Conservation (phyloP, 495 filamentous ascomycete species). For the Apiosordaria backusii region DNA sequence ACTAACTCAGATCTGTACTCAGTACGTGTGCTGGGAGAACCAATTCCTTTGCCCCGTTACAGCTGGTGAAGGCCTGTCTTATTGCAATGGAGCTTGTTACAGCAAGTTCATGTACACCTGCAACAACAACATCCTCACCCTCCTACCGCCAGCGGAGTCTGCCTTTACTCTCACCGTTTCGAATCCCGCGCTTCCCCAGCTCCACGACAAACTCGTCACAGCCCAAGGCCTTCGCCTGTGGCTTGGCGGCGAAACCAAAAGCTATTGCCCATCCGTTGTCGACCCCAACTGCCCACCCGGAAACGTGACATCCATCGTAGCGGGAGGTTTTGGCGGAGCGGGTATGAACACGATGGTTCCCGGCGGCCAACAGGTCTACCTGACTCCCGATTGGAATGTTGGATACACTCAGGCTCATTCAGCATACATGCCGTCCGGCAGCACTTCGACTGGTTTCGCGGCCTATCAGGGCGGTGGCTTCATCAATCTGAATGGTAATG, state of each 20-base stretch:
- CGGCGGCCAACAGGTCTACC: slow-evolving; percentile 63
- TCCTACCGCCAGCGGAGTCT: slow-evolving; percentile 36
- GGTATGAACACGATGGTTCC: slow-evolving; percentile 52
- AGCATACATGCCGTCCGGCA: slow-evolving; percentile 52
- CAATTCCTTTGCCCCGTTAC: slow-evolving; percentile 33
- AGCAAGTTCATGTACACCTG: slow-evolving; percentile 41
- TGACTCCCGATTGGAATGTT: slow-evolving; percentile 53
- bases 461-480: slow-evolving; percentile 35
- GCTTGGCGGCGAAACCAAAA: slow-evolving; percentile 44
- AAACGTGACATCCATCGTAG: slow-evolving; percentile 26
- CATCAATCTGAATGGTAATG: slow-evolving; percentile 34
- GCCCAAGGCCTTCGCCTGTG: slow-evolving; percentile 33
- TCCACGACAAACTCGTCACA: slow-evolving; percentile 44
- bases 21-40: slow-evolving; percentile 36
- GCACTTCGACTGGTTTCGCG: slow-evolving; percentile 41
- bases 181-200: slow-evolving; percentile 38
- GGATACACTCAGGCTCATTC: slow-evolving; percentile 61
- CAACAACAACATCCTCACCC: slow-evolving; percentile 30
- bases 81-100: slow-evolving; percentile 36
- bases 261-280: slow-evolving; percentile 34
- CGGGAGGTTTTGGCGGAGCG: slow-evolving; percentile 13
- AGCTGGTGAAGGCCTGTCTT: slow-evolving; percentile 29
- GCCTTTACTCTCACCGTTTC: slow-evolving; percentile 38
- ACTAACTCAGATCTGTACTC: slow-evolving; percentile 5
- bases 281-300: slow-evolving; percentile 28